Evolutionary conservation across 2,329 filamentous ascomycete genomes (phyloP).

Genomic region (Atkinsonella hypoxylon): DNA sequence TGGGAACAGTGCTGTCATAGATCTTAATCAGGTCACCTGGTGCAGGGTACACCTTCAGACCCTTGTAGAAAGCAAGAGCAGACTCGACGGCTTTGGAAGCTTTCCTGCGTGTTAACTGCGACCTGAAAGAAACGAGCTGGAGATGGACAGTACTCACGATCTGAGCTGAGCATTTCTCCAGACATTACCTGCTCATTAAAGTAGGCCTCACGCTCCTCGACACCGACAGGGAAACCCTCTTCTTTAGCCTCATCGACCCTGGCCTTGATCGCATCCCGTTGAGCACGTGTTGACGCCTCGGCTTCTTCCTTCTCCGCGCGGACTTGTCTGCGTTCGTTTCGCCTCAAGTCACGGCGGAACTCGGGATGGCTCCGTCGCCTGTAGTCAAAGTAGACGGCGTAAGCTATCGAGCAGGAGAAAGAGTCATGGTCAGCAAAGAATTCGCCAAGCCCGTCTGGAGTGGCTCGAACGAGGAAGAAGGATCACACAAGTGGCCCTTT

Average conservation of each 20-base stretch:
- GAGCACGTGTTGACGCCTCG: constrained; percentile 50
- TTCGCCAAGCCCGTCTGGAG: not conserved
- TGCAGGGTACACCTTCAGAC: constrained; percentile 93
- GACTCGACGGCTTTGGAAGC: constrained; percentile 65
- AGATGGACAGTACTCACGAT: constrained; percentile 44
- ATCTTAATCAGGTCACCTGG: constrained; percentile 88
- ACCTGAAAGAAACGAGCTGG: not conserved
- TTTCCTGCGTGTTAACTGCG: constrained; percentile 18
- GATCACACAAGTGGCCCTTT: not conserved
- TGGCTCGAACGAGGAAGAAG: constrained; percentile 10
- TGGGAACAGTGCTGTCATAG: constrained; percentile 97
- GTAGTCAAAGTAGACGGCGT: constrained; percentile 58
- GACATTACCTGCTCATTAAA: constrained; percentile 92
- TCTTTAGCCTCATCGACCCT: constrained; percentile 73
- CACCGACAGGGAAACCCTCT: constrained; percentile 80
- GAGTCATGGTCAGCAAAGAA: not conserved
- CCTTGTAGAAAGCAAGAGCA: constrained; percentile 94
- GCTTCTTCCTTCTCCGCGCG: constrained; percentile 63
- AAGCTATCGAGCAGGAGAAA: constrained; percentile 31
- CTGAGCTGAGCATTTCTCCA: constrained; percentile 71
- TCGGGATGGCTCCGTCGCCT: constrained; percentile 50
- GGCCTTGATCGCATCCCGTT: constrained; percentile 61
- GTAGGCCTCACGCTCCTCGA: constrained; percentile 89
- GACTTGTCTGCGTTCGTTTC: constrained; percentile 62
- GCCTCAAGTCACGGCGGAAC: constrained; percentile 57